Conservation (phyloP, 352 stramenopile genomes). For the Globisporangium cylindrosporum region DNA sequence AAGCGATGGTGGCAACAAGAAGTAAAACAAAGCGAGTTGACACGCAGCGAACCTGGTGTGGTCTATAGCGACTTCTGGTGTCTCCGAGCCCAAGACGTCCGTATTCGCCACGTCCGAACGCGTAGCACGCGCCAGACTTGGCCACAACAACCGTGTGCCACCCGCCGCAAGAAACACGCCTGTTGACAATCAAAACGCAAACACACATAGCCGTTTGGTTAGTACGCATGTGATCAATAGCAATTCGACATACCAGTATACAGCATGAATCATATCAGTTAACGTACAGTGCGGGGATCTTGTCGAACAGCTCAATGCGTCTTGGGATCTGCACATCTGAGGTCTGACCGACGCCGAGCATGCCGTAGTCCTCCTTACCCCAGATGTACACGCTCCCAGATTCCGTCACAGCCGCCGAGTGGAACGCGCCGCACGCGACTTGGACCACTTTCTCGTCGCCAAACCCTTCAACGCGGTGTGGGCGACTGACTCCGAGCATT, state of each 20-base stretch:
- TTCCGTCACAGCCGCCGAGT: conserved; percentile 75
- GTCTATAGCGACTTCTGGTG: conserved; percentile 60
- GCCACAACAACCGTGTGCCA: conserved; percentile 83
- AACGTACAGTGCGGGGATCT: conserved; percentile 61
- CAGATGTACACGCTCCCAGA: conserved; percentile 73
- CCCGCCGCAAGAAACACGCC: conserved; percentile 74
- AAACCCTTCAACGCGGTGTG: conserved; percentile 65
- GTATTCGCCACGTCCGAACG: conserved; percentile 77
- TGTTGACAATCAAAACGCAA: conserved; percentile 16
- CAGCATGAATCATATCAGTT: neutral
- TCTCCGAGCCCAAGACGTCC: conserved; percentile 85
- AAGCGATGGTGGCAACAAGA: neutral
- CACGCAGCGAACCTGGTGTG: conserved; percentile 41
- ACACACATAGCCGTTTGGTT: neutral
- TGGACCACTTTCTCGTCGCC: conserved; percentile 70
- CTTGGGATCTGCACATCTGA: conserved; percentile 62
- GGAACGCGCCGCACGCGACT: conserved; percentile 78
- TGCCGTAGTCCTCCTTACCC: conserved; percentile 87
- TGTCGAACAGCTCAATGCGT: conserved; percentile 64
- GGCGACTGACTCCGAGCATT: conserved; percentile 50
- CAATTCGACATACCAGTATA: neutral
- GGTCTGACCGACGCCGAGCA: conserved; percentile 79
- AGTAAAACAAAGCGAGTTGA: no score
- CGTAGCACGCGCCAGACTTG: conserved; percentile 70
- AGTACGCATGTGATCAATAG: neutral